Evolutionary conservation across 768 basidiomycete genomes (phyloP).

Genomic region (Crucibulum laeve): DNA sequence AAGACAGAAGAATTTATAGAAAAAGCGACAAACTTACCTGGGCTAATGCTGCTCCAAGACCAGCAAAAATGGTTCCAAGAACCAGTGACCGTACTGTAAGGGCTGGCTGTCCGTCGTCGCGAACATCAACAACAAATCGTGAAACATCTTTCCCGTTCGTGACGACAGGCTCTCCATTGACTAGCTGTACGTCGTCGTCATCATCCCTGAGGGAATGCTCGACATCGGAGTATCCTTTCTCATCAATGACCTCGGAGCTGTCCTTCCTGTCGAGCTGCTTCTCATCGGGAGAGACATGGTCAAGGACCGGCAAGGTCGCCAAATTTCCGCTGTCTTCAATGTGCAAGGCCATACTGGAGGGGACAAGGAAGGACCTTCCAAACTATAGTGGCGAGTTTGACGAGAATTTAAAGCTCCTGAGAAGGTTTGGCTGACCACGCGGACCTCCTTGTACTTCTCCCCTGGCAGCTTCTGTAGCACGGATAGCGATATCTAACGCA

Average conservation of each 20-base stretch:
- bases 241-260: slow-evolving; percentile 15
- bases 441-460: background rate
- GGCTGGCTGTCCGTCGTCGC: slow-evolving; percentile 54
- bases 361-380: background rate
- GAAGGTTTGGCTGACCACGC: background rate
- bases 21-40: slow-evolving; percentile 32
- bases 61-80: slow-evolving; percentile 54
- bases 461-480: background rate
- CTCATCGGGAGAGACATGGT: slow-evolving; percentile 2
- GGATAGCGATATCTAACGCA: background rate
- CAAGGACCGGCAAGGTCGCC: background rate
- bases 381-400: background rate
- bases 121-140: slow-evolving; percentile 46
- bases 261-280: slow-evolving; percentile 13
- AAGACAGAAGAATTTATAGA: background rate
- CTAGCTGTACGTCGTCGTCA: slow-evolving; percentile 22
- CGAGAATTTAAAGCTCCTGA: background rate
- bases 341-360: background rate
- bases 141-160: slow-evolving; percentile 48
- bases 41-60: slow-evolving; percentile 51
- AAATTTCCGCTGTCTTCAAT: background rate
- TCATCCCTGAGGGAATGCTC: slow-evolving; percentile 4
- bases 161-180: slow-evolving; percentile 38
- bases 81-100: slow-evolving; percentile 53
- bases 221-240: slow-evolving; percentile 10